Base-by-base conservation (phyloP, 768 basidiomycete genomes). In the Leccinum truebloodii region DNA sequence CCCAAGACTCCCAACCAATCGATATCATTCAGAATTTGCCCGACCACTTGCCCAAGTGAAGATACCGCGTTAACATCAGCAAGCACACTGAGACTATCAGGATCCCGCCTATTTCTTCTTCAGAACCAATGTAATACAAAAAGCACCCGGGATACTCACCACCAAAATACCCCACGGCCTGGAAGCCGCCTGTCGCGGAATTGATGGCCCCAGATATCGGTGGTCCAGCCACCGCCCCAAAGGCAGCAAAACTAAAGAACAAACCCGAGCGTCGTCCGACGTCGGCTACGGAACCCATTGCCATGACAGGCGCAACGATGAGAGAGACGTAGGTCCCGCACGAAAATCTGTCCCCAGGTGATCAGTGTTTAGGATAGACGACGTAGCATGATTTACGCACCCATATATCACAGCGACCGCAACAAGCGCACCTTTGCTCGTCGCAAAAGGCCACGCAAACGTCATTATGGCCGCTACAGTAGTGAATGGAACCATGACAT, bases 121-220 rank as follows among this genome's bases (percentile, higher is more conserved):
- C 1, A 54, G 49, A 26, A 24, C 3, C 10, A 14, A 41, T 6
- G 10, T 9, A 2, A 14, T 14, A 6, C 1, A 0, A 41, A 8
- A 39, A 1, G 13, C 3, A 35, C 50, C 12, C 20, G 20, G 35
- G 50, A 56, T 22, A 56, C 69, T 53, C 22, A 70, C 75, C 74
- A 49, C 84, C 84, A 62, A 81, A 87, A 59, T 65, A 74, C 7
- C 76, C 72, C 2, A 73, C 67, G 7, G 3, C 64, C 35, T 57
- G 35, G 34, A 73, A 92, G 1, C 80, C 80, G 4, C 80, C 81
- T 1, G 85, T 83, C 1, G 80, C 76, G 0, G 71, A 71, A 57
- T 81, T 79, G 63, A 92, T 88, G 0, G 86, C 86, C 1, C 90
- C 90, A 10, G 88, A 88, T 59, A 90, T 88, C 0, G 90, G 90